Conservation (phyloP, 192 early-diverging fungal species). For the Rhizoclosmatium globosum region DNA sequence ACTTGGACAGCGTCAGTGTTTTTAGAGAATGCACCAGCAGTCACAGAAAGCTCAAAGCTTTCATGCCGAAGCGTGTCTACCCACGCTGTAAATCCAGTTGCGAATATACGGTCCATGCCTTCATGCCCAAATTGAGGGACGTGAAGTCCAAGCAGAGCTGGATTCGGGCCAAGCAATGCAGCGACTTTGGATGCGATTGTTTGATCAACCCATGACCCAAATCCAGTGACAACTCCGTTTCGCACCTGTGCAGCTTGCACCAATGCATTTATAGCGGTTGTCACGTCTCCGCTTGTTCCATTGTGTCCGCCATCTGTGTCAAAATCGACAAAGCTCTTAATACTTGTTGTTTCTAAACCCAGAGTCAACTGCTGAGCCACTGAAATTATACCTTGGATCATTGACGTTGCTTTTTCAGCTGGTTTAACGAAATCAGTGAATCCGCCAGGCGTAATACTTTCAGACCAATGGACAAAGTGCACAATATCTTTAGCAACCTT, state of each 20-base stretch:
- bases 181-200: constrained; percentile 17
- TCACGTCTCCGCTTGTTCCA: neutral
- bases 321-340: constrained; percentile 30
- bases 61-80: constrained; percentile 15
- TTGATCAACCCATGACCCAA: constrained; percentile 25
- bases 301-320: constrained; percentile 36
- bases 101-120: constrained; percentile 26
- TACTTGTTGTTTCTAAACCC: neutral
- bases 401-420: neutral
- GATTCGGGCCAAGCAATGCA: constrained; percentile 14
- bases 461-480: neutral
- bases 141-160: constrained; percentile 12
- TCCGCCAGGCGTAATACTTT: neutral
- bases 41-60: neutral
- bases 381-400: neutral
- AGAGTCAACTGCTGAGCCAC: neutral
- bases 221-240: constrained; percentile 28
- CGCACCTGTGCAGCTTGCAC: neutral
- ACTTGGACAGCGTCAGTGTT: neutral
- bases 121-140: constrained; percentile 24
- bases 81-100: constrained; percentile 18
- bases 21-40: neutral
- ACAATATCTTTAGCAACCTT: neutral
- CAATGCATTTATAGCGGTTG: neutral
- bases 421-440: constrained; percentile 13